Base-by-base conservation (phyloP, 2,329 filamentous ascomycete genomes). In the Ciborinia camelliae region DNA sequence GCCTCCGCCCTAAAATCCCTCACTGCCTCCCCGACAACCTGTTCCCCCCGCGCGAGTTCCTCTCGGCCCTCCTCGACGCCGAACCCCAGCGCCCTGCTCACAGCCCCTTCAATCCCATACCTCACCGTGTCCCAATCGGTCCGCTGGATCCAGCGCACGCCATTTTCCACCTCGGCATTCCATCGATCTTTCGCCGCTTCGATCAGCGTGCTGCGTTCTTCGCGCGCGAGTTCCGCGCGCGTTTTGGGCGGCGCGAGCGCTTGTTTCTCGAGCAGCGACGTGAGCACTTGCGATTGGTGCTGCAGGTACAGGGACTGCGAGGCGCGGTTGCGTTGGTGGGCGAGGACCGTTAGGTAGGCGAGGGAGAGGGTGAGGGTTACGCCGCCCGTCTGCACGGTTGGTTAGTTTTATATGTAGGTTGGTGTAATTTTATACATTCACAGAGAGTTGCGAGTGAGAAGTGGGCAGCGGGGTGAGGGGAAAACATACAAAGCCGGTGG, bases 181-280 rank as follows among this genome's bases (percentile, higher is more conserved):
- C 90, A 94, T 66, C 85, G 81, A 72, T 90, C 88, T 79, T 94
- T 94, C 71, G 88, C 81, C 43, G 85, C 80, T 74, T 92, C 89
- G 62, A 86, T 74, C 58, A 90, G 78, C 55, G 81, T 81, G 35
- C 82, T 81, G 67, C 83, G 80, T 70, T 84, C 79, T 60, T 82
- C 77, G 45, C 80, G 79, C 54, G 81, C 80, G 47, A 80, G 75
- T 72, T 85, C 81, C 51, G 81, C 78, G 52, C 83, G 79, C 12
- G 81, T 81, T 14, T 81, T 82, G 2, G 80, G 81, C 14, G 81
- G 79, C 10, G 78, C 78, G 12, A 79, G 77, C 28, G 78, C 79
- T 65, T 79, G 75, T 41, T 82, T 79, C 69, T 83, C 79, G 73
- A 84, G 72, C 68, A 88, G 77, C 64, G 77, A 75, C 62, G 82